These are phyloP conservation scores for Trypethelium eluteriae DNA, from an alignment of 495 filamentous ascomycete genomes.

Conservation along the genomic window DNA sequence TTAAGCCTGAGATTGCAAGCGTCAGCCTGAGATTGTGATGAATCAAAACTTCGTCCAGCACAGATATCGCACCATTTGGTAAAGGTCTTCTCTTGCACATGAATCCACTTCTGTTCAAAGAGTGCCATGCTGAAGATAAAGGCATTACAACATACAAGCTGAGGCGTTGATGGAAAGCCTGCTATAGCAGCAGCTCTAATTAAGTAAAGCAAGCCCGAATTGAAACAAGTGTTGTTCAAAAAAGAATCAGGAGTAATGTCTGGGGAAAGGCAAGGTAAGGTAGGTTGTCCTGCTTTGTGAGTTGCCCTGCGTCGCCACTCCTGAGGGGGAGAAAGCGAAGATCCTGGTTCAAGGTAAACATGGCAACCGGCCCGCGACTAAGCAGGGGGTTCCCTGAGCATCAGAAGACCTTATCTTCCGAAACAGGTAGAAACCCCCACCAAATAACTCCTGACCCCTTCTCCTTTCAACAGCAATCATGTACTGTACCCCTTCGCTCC, in stretches of 20 bases:
- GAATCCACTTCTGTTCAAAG: conserved; percentile 86
- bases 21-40: conserved; percentile 5
- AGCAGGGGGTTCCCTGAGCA: neutral
- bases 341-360: conserved; percentile 8
- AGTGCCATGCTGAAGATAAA: conserved; percentile 44
- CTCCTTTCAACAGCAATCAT: neutral
- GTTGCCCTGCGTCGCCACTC: neutral
- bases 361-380: conserved; percentile 7
- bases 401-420: neutral
- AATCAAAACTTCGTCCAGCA: conserved; percentile 16
- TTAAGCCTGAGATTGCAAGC: conserved; percentile 63
- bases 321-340: neutral
- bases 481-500: too few species aligned
- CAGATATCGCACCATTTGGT: conserved; percentile 72
- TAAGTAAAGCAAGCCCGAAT: neutral
- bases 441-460: neutral
- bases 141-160: neutral
- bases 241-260: conserved; percentile 1
- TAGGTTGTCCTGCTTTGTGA: neutral
- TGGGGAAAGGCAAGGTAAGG: too few species aligned
- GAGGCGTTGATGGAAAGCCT: neutral
- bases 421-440: neutral
- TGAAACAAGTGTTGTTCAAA: neutral
- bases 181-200: neutral
- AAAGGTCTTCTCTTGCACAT: conserved; percentile 98